Conservation (phyloP, 2,329 filamentous ascomycete genomes). For the Nothophoma quercina region DNA sequence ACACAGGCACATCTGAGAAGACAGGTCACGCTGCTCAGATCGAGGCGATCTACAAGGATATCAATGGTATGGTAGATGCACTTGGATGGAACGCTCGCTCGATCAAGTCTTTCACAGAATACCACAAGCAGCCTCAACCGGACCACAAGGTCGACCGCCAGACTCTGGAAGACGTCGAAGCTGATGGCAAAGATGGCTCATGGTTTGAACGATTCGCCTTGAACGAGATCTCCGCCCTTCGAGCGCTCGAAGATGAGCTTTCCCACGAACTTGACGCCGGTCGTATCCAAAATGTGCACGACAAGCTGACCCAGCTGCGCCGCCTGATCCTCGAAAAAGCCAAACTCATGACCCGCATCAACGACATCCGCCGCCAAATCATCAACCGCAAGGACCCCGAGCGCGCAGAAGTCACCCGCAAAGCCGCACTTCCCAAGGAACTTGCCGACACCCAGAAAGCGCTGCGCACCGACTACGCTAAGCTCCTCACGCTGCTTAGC, state of each 20-base stretch:
- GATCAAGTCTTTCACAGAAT: slow-evolving; percentile 67
- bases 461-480: slow-evolving; percentile 76
- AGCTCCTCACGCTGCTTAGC: slow-evolving; percentile 75
- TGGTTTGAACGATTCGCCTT: slow-evolving; percentile 75
- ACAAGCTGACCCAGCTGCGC: slow-evolving; percentile 72
- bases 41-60: slow-evolving; percentile 72
- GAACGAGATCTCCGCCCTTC: slow-evolving; percentile 75
- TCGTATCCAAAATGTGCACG: slow-evolving; percentile 71
- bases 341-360: slow-evolving; percentile 73
- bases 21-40: slow-evolving; percentile 56
- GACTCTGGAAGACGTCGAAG: slow-evolving; percentile 64
- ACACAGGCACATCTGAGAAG: slow-evolving; percentile 49
- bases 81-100: slow-evolving; percentile 84
- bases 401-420: slow-evolving; percentile 68
- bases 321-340: slow-evolving; percentile 74
- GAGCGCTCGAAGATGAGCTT: slow-evolving; percentile 67
- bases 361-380: slow-evolving; percentile 80
- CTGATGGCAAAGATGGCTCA: slow-evolving; percentile 44
- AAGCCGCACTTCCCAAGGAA: slow-evolving; percentile 82
- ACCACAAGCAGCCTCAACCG: slow-evolving; percentile 60
- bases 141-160: slow-evolving; percentile 66
- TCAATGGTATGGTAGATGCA: slow-evolving; percentile 94
- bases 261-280: slow-evolving; percentile 70
- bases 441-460: slow-evolving; percentile 85
- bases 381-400: slow-evolving; percentile 73